Conservation (phyloP, 2,329 filamentous ascomycete genomes). For the Colletotrichum navitas region DNA sequence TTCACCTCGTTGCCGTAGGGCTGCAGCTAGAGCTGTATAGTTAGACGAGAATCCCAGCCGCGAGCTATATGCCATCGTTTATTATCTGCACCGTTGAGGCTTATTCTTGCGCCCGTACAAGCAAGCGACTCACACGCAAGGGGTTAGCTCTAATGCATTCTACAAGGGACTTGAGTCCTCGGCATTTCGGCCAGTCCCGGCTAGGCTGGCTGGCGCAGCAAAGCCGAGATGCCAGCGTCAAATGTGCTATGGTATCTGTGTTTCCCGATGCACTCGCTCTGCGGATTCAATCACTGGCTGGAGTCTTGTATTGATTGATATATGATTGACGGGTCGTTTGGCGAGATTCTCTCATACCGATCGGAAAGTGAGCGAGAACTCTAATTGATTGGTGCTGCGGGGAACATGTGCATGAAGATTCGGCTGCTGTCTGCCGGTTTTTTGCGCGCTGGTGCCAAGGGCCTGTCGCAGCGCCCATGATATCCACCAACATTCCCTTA, state of each 20-base stretch:
- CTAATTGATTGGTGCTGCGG: background rate
- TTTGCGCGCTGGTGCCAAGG: background rate
- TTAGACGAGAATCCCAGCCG: background rate
- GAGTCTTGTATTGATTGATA: background rate
- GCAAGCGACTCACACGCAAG: background rate
- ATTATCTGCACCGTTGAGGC: background rate
- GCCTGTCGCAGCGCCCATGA: background rate
- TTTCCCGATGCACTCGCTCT: background rate
- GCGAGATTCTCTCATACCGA: background rate
- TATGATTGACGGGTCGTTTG: no score
- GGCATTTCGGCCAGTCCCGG: no score
- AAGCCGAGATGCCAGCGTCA: background rate
- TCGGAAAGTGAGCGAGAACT: slow-evolving; percentile 3
- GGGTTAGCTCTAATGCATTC: background rate
- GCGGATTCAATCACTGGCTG: no score
- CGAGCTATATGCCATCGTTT: background rate
- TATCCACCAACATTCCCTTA: background rate
- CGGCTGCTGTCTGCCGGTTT: slow-evolving; percentile 18
- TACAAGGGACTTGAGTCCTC: background rate
- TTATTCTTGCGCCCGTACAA: background rate
- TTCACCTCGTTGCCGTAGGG: background rate
- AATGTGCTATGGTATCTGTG: no score
- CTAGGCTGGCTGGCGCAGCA: background rate
- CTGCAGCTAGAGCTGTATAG: background rate
- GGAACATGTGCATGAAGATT: slow-evolving; percentile 22